A percentile compares a stretch with the other conserved stretches of the same genome.
Evolutionary conservation across 768 basidiomycete genomes (phyloP).

Genomic region (Suillus cothurnatus): DNA sequence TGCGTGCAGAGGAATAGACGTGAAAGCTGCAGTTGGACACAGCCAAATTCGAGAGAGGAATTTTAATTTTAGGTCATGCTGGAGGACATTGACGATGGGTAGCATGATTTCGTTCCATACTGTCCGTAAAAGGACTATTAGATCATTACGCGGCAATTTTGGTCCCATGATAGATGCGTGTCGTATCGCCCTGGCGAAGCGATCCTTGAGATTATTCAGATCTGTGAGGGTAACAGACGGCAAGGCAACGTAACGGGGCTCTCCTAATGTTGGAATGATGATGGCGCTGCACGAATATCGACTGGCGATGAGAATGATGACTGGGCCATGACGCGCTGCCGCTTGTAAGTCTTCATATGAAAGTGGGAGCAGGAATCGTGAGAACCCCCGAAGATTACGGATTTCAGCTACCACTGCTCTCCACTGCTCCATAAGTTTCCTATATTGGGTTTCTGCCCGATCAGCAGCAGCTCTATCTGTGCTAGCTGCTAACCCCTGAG

Average conservation of each 20-base stretch:
- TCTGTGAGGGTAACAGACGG: neutral
- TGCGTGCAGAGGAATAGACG: no score
- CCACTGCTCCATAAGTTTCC: neutral
- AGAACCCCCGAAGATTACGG: conserved; percentile 12
- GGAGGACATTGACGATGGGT: no score
- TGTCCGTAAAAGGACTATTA: no score
- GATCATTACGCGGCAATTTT: no score
- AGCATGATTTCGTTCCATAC: no score
- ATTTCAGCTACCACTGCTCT: neutral
- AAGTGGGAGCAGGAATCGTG: conserved; percentile 13
- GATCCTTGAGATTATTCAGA: neutral
- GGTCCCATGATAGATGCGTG: neutral
- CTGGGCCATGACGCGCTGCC: no score
- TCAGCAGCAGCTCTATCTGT: neutral
- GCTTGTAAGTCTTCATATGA: conserved; percentile 11
- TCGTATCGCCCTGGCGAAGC: neutral
- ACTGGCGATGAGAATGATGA: no score
- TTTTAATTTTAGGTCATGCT: no score
- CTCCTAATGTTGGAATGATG: no score
- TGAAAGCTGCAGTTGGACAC: no score
- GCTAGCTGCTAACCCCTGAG: neutral
- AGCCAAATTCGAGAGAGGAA: no score
- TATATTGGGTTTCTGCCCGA: accelerated
- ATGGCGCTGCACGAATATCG: no score
- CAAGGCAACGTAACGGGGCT: neutral